Evolutionary conservation across 768 basidiomycete genomes (phyloP), one percentile per base, ranked within the genome.

Genomic region (Panellus pusillus): DNA sequence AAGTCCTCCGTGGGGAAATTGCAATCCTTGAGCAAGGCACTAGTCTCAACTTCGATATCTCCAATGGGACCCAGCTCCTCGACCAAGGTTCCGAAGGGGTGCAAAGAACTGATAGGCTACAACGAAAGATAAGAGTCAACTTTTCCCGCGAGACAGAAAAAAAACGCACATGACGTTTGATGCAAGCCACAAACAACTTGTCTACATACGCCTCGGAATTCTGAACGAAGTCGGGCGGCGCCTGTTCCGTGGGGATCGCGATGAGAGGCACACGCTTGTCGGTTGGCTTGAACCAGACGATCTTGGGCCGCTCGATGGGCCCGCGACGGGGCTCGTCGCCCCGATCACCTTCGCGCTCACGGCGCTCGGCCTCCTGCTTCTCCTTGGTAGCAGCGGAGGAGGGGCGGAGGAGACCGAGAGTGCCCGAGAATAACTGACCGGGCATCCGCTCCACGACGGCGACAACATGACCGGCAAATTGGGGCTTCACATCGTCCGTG

Each of bases 391-490:
- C 96, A 40, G 93, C 94, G 44, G 93, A 96, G 19, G 94, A 97
- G 5, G 96, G 96, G 28, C 96, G 89, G 20, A 98, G 78, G 29
- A 98, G 84, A 47, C 96, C 97, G 3, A 99, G 82, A 43, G 94
- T 98, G 13, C 97, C 97, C 29, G 94, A 96, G 76, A 98, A 99
- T 44, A 98, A 83, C 66, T 99, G 97, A 4, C 96, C 95, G 8
- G 96, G 96, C 92, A 98, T 98, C 46, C 97, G 85, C 70, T 99
- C 97, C 36, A 99, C 95, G 55, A 99, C 97, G n/a, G 97, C 97
- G 14, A 99, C 97, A 58, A 99, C 95, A 69, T 99, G 97, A 5
- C 97, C 97, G 11, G 97, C 97, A 65, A 93, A 99, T 64, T 97
- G 93, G 27, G 97, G 97, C 72, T 97, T 98, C 61, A 95, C 85